A percentile compares a stretch with the other conserved stretches of the same genome.
These are phyloP conservation scores for Podaxis carcinomalis DNA, from an alignment of 768 basidiomycete genomes.

Conservation along the genomic window DNA sequence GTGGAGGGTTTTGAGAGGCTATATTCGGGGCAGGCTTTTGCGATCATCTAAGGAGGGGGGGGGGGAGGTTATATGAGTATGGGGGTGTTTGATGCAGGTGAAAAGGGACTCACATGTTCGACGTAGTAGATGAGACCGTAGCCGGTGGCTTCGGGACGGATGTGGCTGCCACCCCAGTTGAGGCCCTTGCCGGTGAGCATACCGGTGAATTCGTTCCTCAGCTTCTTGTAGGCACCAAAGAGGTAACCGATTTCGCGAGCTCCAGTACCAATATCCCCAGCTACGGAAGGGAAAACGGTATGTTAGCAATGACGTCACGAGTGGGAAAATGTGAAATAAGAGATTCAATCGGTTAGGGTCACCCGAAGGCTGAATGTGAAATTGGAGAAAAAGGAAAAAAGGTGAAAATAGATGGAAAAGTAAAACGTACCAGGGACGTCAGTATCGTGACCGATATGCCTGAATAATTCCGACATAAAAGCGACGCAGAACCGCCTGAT, in stretches of 20 bases:
- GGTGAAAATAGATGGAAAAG: no score
- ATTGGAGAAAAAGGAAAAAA: background rate
- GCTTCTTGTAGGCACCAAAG: constrained; percentile 75
- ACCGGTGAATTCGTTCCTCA: constrained; percentile 65
- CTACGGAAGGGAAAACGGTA: constrained; percentile 19
- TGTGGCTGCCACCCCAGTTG: constrained; percentile 68
- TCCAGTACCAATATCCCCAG: constrained; percentile 72
- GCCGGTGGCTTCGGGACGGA: constrained; percentile 71
- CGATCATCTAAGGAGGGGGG: constrained; percentile 43
- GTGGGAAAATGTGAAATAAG: no score
- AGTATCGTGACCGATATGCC: constrained; percentile 69
- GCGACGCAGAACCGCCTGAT: constrained; percentile 67
- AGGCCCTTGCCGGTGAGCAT: constrained; percentile 71
- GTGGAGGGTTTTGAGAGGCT: constrained; percentile 42
- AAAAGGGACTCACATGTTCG: constrained; percentile 47
- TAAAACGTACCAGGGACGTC: constrained; percentile 55
- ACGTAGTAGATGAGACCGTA: constrained; percentile 78
- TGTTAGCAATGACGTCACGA: no score
- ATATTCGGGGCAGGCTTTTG: constrained; percentile 52
- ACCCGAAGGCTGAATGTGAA: background rate
- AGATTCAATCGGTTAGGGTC: background rate
- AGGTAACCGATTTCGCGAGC: constrained; percentile 73
- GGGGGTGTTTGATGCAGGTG: background rate
- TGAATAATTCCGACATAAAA: constrained; percentile 73
- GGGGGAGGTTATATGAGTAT: background rate